These are phyloP conservation scores for Zhuliangozyma parablackwelliae DNA, from an alignment of 1,139 yeast species.

Conservation along the genomic window DNA sequence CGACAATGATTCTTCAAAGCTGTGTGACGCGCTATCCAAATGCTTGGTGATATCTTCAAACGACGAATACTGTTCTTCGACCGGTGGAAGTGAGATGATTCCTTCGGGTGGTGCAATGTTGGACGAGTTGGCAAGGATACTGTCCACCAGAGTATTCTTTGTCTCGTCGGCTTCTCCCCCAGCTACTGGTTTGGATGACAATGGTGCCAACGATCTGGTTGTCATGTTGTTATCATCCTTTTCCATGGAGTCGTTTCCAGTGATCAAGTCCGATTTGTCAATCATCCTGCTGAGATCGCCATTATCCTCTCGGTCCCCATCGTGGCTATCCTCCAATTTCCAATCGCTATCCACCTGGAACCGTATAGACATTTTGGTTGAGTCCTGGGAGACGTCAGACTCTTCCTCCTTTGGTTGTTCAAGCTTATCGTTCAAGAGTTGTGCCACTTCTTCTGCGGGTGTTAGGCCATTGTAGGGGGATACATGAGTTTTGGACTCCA, in stretches of 20 bases:
- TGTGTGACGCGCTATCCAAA: conserved; percentile 11
- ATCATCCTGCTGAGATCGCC: conserved; percentile 17
- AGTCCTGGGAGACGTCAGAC: conserved; percentile 12
- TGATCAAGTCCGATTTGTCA: conserved; percentile 5
- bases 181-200: too few relatives aligned
- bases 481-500: conserved; percentile 4
- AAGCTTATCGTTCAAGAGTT: not conserved
- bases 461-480: conserved; percentile 8
- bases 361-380: conserved; percentile 26
- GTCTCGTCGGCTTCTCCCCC: too few relatives aligned
- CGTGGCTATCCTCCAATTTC: conserved; percentile 41
- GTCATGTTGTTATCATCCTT: conserved; percentile 4
- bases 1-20: conserved; percentile 39
- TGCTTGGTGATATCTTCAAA: conserved; percentile 36
- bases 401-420: conserved; percentile 1
- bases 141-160: conserved; percentile 2
- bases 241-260: not conserved
- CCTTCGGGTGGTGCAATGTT: conserved; percentile 39
- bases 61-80: conserved; percentile 30
- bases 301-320: conserved; percentile 43
- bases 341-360: conserved; percentile 37
- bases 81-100: conserved; percentile 34
- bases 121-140: conserved; percentile 38
- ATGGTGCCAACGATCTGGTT: conserved; percentile 8
- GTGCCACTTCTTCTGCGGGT: conserved; percentile 11